These are phyloP conservation scores for Trametes hirsuta DNA, from an alignment of 1,284 basidiomycete genomes.

Conservation along the genomic window DNA sequence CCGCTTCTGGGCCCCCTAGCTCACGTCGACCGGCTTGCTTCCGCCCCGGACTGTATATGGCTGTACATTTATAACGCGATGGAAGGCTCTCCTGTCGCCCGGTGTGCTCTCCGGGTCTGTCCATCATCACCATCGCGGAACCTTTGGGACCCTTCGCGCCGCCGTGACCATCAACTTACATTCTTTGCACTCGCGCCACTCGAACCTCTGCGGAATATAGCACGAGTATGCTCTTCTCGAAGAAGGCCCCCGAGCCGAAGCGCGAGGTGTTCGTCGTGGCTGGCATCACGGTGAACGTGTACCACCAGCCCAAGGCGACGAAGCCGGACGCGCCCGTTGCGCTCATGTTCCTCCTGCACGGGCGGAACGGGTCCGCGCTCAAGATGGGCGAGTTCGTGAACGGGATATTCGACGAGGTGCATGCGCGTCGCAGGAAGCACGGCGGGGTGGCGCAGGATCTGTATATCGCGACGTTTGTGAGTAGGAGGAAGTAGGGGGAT, in stretches of 20 bases:
- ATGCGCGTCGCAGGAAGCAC: slow-evolving; percentile 29
- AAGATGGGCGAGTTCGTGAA: slow-evolving; percentile 36
- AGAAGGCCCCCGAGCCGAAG: slow-evolving; percentile 11
- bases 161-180: not conserved
- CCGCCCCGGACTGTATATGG: not conserved
- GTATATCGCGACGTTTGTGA: slow-evolving; percentile 60
- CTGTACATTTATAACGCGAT: not conserved
- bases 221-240: not conserved
- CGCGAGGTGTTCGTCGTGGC: slow-evolving; percentile 42
- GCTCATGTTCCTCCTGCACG: slow-evolving; percentile 66
- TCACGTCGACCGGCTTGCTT: not conserved
- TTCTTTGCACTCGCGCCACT: not conserved
- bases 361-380: slow-evolving; percentile 42
- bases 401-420: slow-evolving; percentile 29
- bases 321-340: slow-evolving; percentile 40
- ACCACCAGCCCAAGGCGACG: slow-evolving; percentile 34
- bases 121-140: not conserved
- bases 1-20: not conserved
- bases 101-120: not conserved
- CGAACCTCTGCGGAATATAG: not conserved
- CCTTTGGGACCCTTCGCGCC: too few relatives aligned
- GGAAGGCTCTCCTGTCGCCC: not conserved
- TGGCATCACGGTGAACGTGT: slow-evolving; percentile 49
- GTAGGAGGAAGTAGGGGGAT: slow-evolving; percentile 18
- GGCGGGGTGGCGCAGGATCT: slow-evolving; percentile 42